phyloP scores from a whole-genome alignment of 345 rosid species.

The Isatis tinctoria region DNA sequence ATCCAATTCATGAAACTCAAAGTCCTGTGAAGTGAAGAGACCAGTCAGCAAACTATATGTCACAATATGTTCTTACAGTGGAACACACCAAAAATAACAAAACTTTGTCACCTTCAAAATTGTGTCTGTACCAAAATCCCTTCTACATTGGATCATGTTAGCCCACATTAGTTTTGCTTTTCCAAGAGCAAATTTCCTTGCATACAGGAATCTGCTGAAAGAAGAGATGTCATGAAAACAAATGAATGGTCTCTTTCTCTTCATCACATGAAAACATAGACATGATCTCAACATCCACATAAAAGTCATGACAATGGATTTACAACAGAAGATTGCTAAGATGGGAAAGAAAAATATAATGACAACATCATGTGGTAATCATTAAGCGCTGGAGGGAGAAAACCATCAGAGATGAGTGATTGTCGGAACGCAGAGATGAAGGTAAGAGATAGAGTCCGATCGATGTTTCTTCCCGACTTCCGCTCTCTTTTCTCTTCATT shows the following conservation, averaged over 20 bases:
- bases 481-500: constrained; percentile 55
- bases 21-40: constrained; percentile 46
- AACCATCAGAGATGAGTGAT: constrained; percentile 45
- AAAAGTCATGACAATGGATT: background rate
- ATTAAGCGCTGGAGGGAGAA: constrained; percentile 66
- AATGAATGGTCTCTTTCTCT: background rate
- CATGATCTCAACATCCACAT: background rate
- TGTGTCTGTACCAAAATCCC: constrained; percentile 71
- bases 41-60: background rate
- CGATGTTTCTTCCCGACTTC: constrained; percentile 35
- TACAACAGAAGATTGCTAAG: background rate
- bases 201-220: constrained; percentile 62
- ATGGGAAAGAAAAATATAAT: background rate
- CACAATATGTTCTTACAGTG: background rate
- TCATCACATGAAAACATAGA: background rate
- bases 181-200: constrained; percentile 72
- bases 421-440: constrained; percentile 66
- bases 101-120: constrained; percentile 56
- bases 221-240: background rate
- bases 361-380: constrained; percentile 66
- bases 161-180: constrained; percentile 82
- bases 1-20: constrained; percentile 69
- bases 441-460: constrained; percentile 37
- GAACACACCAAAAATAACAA: background rate
- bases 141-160: constrained; percentile 90